A percentile compares a stretch with the other conserved stretches of the same genome.
phyloP scores from a whole-genome alignment of 371 early-diverging fungal genomes.

The Mucor saturninus region DNA sequence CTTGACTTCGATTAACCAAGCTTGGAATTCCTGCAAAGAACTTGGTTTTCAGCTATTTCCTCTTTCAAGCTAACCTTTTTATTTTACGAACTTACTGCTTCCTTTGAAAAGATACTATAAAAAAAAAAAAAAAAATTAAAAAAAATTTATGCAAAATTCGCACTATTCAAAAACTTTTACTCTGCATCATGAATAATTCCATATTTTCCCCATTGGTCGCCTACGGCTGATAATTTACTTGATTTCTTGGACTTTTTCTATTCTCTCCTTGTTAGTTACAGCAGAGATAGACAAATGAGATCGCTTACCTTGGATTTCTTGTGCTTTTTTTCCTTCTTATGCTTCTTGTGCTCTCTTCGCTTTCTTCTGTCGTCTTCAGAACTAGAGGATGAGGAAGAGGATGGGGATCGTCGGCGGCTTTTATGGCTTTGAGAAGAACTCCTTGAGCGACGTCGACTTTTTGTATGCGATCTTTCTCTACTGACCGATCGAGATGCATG shows the following conservation, averaged over 20 bases:
- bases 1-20: conserved; percentile 79
- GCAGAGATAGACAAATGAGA: neutral
- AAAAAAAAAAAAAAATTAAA: neutral
- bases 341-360: conserved; percentile 37
- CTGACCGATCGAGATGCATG: neutral
- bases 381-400: conserved; percentile 5
- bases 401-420: neutral
- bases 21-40: conserved; percentile 65
- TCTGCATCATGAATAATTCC: conserved; percentile 65
- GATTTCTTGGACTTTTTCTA: conserved; percentile 42
- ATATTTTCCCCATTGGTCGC: conserved; percentile 56
- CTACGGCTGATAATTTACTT: conserved; percentile 27
- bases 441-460: conserved; percentile 1
- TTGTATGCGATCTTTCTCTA: neutral
- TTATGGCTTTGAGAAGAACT: neutral
- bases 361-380: conserved; percentile 12
- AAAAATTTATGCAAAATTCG: neutral
- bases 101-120: conserved; percentile 60
- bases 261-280: conserved; percentile 1
- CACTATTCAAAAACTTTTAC: conserved; percentile 26
- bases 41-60: neutral
- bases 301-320: conserved; percentile 35
- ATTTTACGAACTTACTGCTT: conserved; percentile 38
- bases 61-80: neutral
- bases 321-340: conserved; percentile 44